Evolutionary conservation across 2,329 filamentous ascomycete species (phyloP), one percentile per base, ranked within the genome.

Genomic region (Sclerotinia glacialis): DNA sequence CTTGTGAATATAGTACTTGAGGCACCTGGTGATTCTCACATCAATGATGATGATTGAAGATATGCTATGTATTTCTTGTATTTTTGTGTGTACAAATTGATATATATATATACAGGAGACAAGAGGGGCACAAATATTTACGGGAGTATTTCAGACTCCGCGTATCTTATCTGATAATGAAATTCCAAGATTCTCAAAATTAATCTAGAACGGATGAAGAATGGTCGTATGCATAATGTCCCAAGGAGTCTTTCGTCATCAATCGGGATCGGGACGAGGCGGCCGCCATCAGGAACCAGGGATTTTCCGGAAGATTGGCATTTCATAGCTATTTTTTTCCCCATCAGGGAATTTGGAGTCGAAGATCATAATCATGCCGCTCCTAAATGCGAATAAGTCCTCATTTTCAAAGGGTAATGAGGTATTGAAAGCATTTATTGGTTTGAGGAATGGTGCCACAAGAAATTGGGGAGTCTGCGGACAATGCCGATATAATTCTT

Each of bases 401-500:
- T 66, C 64, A 16, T 53, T 74, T 34, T 72, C 71, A 9, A 58
- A 63, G 18, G 69, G 69, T 0, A 64, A 31, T 44, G 63, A 52
- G 34, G 54, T 65, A 5, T 8, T 65, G 23, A 60, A 28, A 18
- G 18, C 34, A 11, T 73, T 77, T 46, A 71, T 74, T 58, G 70
- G 72, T 14, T 47, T 74, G 31, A 62, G 67, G 23, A 73, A 70
- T 69, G 61, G 34, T 9, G 50, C 64, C 34, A 62, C 71, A 16
- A 65, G 69, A 26, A 67, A 61, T 60, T 64, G 67, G 49, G 55
- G 68, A 46, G 53, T 69, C 16, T 76, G 71, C 62, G 68, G 67
- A 53, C 73, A 72, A 60, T 76, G 75, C 61, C 70, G 74, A 52
- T 68, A 73, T 61, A 72, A 67, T 54, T 73, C 74, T 16, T 70